phyloP scores from a whole-genome alignment of 176 grass and related monocot species.

The Triticum monococcum region DNA sequence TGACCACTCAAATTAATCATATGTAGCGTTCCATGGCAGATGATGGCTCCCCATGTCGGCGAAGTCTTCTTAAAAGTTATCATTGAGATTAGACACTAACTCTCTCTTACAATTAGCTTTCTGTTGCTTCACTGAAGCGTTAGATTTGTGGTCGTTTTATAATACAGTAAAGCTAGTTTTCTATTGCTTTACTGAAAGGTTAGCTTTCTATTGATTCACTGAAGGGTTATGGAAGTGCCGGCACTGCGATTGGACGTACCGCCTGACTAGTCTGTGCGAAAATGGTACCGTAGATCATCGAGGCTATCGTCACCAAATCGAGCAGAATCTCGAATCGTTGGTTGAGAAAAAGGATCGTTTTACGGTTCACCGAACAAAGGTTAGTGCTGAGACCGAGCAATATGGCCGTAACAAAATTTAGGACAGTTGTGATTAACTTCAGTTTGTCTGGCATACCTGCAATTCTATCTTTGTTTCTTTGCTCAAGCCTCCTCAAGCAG shows the following conservation, averaged over 20 bases:
- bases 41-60: background rate
- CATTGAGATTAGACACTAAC: background rate
- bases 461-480: background rate
- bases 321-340: constrained; percentile 36
- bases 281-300: constrained; percentile 50
- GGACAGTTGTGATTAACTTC: background rate
- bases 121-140: background rate
- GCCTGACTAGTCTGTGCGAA: constrained; percentile 39
- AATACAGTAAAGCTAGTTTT: too few relatives aligned
- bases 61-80: too few relatives aligned
- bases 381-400: constrained; percentile 38
- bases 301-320: constrained; percentile 52
- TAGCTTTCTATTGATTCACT: constrained; percentile 53
- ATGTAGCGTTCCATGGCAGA: background rate
- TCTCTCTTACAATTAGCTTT: too few relatives aligned
- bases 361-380: constrained; percentile 53
- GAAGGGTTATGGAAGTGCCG: constrained; percentile 85
- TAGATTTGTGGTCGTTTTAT: background rate
- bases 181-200: constrained; percentile 13
- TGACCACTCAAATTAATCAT: background rate
- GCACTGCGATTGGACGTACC: constrained; percentile 77
- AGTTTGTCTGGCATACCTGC: background rate
- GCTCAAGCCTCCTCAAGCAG: too few relatives aligned
- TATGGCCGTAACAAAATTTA: background rate
- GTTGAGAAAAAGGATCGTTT: constrained; percentile 38